phyloP scores from a whole-genome alignment of 169 alveolate genomes.

The Babesia gibsoni region DNA sequence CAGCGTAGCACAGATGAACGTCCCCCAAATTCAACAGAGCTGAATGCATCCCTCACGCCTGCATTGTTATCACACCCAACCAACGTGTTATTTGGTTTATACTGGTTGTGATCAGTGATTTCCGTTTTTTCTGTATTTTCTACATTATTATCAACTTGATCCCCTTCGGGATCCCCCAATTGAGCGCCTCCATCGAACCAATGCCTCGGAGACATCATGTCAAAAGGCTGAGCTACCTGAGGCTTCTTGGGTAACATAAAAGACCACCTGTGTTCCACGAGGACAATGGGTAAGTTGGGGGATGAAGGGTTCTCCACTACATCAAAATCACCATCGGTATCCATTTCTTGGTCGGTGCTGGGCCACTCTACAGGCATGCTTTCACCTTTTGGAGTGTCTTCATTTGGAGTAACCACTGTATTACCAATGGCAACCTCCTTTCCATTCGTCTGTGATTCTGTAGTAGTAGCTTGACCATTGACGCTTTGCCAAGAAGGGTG shows the following conservation, averaged over 20 bases:
- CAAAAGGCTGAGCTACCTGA: neutral
- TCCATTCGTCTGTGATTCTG: neutral
- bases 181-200: neutral
- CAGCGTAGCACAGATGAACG: constrained; percentile 19
- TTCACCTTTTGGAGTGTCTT: neutral
- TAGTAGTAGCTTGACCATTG: neutral
- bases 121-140: neutral
- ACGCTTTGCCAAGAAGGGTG: neutral
- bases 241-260: neutral
- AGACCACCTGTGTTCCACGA: constrained; percentile 48
- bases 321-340: neutral
- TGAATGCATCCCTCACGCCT: constrained; percentile 7
- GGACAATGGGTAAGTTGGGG: neutral
- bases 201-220: neutral
- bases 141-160: neutral
- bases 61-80: neutral
- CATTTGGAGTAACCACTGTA: neutral
- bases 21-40: constrained; percentile 14
- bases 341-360: neutral
- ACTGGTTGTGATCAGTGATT: neutral
- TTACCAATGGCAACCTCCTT: neutral
- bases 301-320: neutral
- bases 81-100: neutral
- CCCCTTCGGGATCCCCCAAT: neutral
- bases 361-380: no score